Percentiles rank a stretch among this genome's conserved stretches.
Evolutionary conservation across 768 basidiomycete genomes (phyloP).

Genomic region (Tulasnella sp.): DNA sequence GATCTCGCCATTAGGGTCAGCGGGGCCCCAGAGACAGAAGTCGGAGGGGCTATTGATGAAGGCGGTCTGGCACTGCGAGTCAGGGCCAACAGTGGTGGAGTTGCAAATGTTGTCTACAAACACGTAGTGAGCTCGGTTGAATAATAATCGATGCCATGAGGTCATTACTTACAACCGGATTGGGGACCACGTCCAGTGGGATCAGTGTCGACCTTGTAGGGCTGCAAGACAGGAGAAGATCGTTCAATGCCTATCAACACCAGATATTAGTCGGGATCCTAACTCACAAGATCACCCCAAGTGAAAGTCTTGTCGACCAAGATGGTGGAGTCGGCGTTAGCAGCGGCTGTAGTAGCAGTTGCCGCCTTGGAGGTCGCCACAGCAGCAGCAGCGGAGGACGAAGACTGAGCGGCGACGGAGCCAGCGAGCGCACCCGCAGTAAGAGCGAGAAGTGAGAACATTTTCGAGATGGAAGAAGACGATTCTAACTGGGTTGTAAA

Average conservation of each 20-base stretch:
- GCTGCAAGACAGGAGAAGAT: slow-evolving; percentile 17
- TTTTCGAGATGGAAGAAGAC: background rate
- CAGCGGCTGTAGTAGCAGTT: background rate
- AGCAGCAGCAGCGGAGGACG: background rate
- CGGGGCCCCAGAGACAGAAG: slow-evolving; percentile 24
- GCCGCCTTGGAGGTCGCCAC: too few relatives aligned
- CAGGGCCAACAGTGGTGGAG: slow-evolving; percentile 48
- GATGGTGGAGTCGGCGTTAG: background rate
- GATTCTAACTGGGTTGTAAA: too few relatives aligned
- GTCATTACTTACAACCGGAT: slow-evolving; percentile 32
- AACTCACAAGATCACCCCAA: slow-evolving; percentile 8
- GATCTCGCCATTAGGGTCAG: slow-evolving; percentile 22
- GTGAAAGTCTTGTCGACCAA: slow-evolving; percentile 12
- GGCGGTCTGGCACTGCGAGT: slow-evolving; percentile 60
- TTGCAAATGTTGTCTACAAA: slow-evolving; percentile 47
- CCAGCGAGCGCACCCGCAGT: slow-evolving; percentile 3
- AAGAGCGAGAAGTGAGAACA: slow-evolving; percentile 4
- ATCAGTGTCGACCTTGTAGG: slow-evolving; percentile 25
- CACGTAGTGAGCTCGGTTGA: background rate
- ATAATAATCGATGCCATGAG: too few relatives aligned
- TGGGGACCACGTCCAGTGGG: slow-evolving; percentile 44
- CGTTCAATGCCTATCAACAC: too few relatives aligned
- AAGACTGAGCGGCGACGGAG: background rate
- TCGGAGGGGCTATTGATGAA: slow-evolving; percentile 45
- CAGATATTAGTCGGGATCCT: too few relatives aligned